A percentile compares a stretch with the other conserved stretches of the same genome.
phyloP scores from a whole-genome alignment of 192 early-diverging fungal genomes.

The Rhizoclosmatium sp. region DNA sequence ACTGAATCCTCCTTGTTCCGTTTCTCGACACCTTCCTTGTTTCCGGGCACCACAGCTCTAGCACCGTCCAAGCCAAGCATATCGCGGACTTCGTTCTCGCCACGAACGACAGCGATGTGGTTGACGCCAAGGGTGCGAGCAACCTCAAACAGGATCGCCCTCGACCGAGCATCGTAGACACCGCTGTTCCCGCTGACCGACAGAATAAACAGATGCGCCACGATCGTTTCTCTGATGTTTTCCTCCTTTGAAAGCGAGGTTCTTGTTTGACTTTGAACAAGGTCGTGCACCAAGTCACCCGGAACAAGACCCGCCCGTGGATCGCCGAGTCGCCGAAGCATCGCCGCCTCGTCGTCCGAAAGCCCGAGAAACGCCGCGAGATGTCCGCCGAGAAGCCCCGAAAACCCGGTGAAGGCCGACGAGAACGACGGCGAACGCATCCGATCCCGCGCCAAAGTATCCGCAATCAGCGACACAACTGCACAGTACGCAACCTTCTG shows the following conservation, averaged over 20 bases:
- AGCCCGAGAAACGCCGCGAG: slow-evolving; percentile 83
- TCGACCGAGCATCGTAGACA: slow-evolving; percentile 80
- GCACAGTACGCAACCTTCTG: slow-evolving; percentile 22
- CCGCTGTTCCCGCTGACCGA: slow-evolving; percentile 66
- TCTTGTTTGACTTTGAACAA: slow-evolving; percentile 18
- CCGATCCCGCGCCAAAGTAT: neutral
- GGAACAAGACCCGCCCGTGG: slow-evolving; percentile 44
- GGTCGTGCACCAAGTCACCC: slow-evolving; percentile 42
- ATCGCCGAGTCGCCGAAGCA: slow-evolving; percentile 47
- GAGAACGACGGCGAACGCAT: neutral
- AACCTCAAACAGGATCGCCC: slow-evolving; percentile 75
- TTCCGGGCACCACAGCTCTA: slow-evolving; percentile 1
- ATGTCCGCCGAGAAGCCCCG: slow-evolving; percentile 45
- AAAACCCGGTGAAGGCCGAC: neutral
- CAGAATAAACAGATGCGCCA: slow-evolving; percentile 84
- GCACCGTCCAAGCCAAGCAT: slow-evolving; percentile 54
- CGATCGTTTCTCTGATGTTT: slow-evolving; percentile 74
- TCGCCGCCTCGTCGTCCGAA: slow-evolving; percentile 53
- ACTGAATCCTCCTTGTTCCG: slow-evolving; percentile 76
- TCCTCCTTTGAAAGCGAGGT: slow-evolving; percentile 25
- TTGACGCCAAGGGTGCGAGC: slow-evolving; percentile 73
- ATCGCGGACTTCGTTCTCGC: slow-evolving; percentile 73
- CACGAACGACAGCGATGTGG: slow-evolving; percentile 74
- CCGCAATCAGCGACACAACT: neutral
- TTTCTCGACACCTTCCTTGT: slow-evolving; percentile 43